A percentile compares a stretch with the other conserved stretches of the same genome.
Conservation (phyloP, 352 stramenopile genomes). For the Sclerospora graminicola region DNA sequence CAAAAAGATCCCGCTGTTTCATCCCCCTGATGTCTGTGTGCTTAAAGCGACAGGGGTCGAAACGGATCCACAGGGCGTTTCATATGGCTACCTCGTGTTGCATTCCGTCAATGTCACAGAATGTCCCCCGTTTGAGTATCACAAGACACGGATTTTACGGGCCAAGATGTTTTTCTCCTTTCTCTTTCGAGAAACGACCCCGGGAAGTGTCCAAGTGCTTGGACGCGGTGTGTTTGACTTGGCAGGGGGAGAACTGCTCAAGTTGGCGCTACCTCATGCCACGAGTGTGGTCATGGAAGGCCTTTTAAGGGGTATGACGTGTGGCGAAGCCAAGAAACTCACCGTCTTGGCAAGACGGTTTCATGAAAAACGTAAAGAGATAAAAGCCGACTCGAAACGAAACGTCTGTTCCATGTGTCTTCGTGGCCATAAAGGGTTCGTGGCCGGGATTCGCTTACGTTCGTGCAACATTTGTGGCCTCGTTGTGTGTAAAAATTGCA, state of each 20-base stretch:
- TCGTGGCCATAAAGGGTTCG: conserved; percentile 8
- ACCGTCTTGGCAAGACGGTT: conserved; percentile 22
- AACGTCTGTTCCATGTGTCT: conserved; percentile 20
- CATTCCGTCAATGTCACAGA: conserved; percentile 28
- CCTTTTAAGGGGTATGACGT: conserved; percentile 16
- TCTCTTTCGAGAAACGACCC: conserved; percentile 25
- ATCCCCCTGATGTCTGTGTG: conserved; percentile 29
- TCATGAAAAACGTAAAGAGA: conserved; percentile 2
- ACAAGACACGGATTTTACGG: conserved; percentile 10
- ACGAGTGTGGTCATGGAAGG: conserved; percentile 19
- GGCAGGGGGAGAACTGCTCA: conserved; percentile 13
- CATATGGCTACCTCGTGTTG: conserved; percentile 32
- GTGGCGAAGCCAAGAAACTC: conserved; percentile 34
- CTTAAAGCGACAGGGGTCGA: conserved; percentile 31
- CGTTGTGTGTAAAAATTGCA: conserved; percentile 34
- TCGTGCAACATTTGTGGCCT: conserved; percentile 32
- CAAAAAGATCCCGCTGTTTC: conserved; percentile 22
- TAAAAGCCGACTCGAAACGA: conserved; percentile 10
- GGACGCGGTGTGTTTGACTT: conserved; percentile 32
- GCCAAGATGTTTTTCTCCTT: conserved; percentile 25
- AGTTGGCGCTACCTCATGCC: conserved; percentile 9
- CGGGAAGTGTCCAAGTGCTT: conserved; percentile 23
- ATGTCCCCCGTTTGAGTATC: conserved; percentile 23
- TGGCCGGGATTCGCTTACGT: conserved; percentile 13
- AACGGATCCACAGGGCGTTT: conserved; percentile 16